Evolutionary conservation across 352 stramenopile genomes (phyloP).

Genomic region (Lagenidium giganteum): DNA sequence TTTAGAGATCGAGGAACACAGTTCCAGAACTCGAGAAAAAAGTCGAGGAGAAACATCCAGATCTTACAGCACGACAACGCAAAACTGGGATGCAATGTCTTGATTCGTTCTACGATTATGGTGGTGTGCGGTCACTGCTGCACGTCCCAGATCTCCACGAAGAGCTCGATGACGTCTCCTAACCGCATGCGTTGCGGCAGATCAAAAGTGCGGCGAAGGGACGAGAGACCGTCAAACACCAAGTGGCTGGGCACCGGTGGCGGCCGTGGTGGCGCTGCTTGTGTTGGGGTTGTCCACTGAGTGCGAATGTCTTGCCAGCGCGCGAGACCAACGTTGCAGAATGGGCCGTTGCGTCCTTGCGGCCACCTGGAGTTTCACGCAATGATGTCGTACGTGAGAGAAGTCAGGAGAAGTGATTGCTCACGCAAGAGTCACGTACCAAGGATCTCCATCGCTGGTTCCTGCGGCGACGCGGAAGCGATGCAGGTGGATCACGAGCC

Average conservation of each 20-base stretch:
- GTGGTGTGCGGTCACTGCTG: slow-evolving; percentile 39
- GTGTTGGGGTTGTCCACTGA: slow-evolving; percentile 68
- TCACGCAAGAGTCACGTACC: slow-evolving; percentile 18
- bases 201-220: slow-evolving; percentile 83
- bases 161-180: slow-evolving; percentile 80
- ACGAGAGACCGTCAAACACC: slow-evolving; percentile 81
- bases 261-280: slow-evolving; percentile 57
- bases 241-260: slow-evolving; percentile 66
- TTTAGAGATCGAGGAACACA: too few species aligned
- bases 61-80: too few species aligned
- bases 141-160: slow-evolving; percentile 87
- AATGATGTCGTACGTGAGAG: background rate
- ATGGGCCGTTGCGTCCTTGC: slow-evolving; percentile 82
- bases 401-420: background rate
- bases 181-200: slow-evolving; percentile 82
- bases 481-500: slow-evolving; percentile 78
- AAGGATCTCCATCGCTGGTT: slow-evolving; percentile 77
- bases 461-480: slow-evolving; percentile 67
- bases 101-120: too few species aligned
- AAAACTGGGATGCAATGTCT: too few species aligned
- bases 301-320: slow-evolving; percentile 71
- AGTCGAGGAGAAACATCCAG: too few species aligned
- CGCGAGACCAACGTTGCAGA: slow-evolving; percentile 75
- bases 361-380: slow-evolving; percentile 44
- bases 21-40: too few species aligned